Evolutionary conservation across 1,284 basidiomycete genomes (phyloP).

Genomic region (Apiotrichum siamense): DNA sequence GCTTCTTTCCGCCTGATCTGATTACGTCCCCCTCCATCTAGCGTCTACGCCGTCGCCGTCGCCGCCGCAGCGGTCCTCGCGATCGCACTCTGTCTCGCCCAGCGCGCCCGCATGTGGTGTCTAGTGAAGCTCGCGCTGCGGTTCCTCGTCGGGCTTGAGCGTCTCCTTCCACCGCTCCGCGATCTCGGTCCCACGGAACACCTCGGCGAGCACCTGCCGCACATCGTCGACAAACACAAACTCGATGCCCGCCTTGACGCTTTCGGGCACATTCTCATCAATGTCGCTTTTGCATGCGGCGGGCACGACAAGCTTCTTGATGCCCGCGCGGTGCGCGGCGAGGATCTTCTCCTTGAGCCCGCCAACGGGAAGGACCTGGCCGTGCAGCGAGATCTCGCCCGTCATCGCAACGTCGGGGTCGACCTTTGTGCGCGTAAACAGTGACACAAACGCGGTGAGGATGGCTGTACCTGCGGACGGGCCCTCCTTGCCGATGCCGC

Average conservation of each 20-base stretch:
- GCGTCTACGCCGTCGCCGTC: not conserved
- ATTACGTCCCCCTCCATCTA: not conserved
- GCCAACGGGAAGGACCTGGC: slow-evolving; percentile 87
- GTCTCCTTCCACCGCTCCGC: slow-evolving; percentile 64
- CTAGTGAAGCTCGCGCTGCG: slow-evolving; percentile 17
- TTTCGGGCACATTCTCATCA: slow-evolving; percentile 89
- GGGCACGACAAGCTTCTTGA: slow-evolving; percentile 78
- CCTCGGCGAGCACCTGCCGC: slow-evolving; percentile 75
- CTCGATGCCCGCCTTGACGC: slow-evolving; percentile 85
- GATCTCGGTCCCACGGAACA: slow-evolving; percentile 62
- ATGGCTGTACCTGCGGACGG: slow-evolving; percentile 94
- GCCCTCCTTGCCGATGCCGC: slow-evolving; percentile 95
- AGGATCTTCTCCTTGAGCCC: slow-evolving; percentile 94
- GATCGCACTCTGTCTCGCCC: not conserved
- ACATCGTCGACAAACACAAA: slow-evolving; percentile 89
- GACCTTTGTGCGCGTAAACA: slow-evolving; percentile 77
- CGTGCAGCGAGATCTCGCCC: slow-evolving; percentile 85
- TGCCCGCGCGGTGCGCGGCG: slow-evolving; percentile 86
- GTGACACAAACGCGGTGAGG: slow-evolving; percentile 78
- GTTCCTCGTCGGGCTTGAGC: slow-evolving; percentile 36
- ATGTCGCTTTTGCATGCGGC: slow-evolving; percentile 83
- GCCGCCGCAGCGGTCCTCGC: not conserved
- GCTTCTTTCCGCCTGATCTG: slow-evolving; percentile 1
- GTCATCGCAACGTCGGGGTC: slow-evolving; percentile 91
- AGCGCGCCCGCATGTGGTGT: too few relatives aligned